Evolutionary conservation across 495 filamentous ascomycete species (phyloP).

Genomic region (Delitschia confertaspora): DNA sequence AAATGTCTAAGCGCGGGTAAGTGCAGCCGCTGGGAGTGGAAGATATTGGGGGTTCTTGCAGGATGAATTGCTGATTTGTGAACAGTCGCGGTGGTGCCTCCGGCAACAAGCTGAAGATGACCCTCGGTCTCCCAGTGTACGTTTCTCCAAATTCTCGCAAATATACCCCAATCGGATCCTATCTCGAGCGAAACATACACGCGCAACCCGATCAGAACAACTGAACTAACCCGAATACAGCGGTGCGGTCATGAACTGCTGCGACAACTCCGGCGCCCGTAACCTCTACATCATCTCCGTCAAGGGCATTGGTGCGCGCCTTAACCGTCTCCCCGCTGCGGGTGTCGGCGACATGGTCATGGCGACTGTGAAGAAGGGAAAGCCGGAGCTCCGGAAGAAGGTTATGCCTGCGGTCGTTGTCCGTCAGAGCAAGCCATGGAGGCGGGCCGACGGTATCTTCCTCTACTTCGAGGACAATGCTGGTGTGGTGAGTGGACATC

Average conservation of each 20-base stretch:
- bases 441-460: conserved; percentile 92
- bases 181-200: background rate
- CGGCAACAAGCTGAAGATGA: conserved; percentile 99
- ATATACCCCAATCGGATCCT: background rate
- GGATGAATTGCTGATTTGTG: background rate
- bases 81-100: conserved; percentile 74
- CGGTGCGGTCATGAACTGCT: conserved; percentile 94
- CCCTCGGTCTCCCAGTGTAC: conserved; percentile 98
- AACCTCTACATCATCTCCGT: conserved; percentile 99
- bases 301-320: conserved; percentile 95
- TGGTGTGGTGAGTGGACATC: conserved; percentile 88
- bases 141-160: conserved; percentile 35
- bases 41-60: background rate
- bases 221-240: conserved; percentile 42
- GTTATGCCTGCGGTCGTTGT: conserved; percentile 99
- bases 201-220: background rate
- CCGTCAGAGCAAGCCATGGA: conserved; percentile 98
- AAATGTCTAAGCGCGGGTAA: conserved; percentile 27
- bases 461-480: conserved; percentile 99
- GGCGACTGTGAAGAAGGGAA: conserved; percentile 99
- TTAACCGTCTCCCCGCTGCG: conserved; percentile 94
- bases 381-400: conserved; percentile 99
- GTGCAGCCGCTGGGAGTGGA: background rate
- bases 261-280: conserved; percentile 95
- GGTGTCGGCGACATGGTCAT: conserved; percentile 99